These are phyloP conservation scores for Laetiporus sulphureus DNA, from an alignment of 1,284 basidiomycete genomes.

Conservation along the genomic window DNA sequence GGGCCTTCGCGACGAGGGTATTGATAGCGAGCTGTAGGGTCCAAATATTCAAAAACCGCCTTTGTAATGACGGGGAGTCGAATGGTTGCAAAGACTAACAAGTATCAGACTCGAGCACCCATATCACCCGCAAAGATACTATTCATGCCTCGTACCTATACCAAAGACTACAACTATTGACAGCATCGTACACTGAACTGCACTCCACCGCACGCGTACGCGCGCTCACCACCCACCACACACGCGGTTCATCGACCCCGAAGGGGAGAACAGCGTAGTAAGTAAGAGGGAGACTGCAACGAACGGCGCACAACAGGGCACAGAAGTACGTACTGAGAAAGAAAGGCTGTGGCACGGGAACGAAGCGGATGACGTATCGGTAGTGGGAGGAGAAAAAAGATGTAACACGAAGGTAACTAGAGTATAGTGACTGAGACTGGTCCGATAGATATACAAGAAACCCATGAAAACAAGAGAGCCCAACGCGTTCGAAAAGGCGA, in stretches of 20 bases:
- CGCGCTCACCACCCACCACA: constrained; percentile 33
- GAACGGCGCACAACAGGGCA: constrained; percentile 6
- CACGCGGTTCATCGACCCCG: constrained; percentile 33
- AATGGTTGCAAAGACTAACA: no score
- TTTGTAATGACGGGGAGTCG: no score
- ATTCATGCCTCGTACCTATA: constrained; percentile 1
- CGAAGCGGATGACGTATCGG: not conserved
- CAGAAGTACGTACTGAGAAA: constrained; percentile 3
- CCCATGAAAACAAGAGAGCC: constrained; percentile 1
- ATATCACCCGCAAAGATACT: not conserved
- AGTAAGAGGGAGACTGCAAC: constrained; percentile 23
- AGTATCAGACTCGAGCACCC: no score
- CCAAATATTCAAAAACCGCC: no score
- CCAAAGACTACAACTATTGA: not conserved
- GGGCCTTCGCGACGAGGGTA: no score
- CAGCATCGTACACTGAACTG: constrained; percentile 5
- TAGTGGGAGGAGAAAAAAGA: constrained; percentile 5
- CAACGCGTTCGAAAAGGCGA: not conserved
- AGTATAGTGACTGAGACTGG: constrained; percentile 18
- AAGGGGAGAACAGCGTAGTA: constrained; percentile 29
- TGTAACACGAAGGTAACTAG: constrained; percentile 14
- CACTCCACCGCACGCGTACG: constrained; percentile 11
- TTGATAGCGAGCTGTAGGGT: no score
- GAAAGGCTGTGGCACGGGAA: not conserved
- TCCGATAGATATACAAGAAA: constrained; percentile 18